Evolutionary conservation across 176 grass and related monocot genomes (phyloP).

Genomic region (Elymus sibiricus): DNA sequence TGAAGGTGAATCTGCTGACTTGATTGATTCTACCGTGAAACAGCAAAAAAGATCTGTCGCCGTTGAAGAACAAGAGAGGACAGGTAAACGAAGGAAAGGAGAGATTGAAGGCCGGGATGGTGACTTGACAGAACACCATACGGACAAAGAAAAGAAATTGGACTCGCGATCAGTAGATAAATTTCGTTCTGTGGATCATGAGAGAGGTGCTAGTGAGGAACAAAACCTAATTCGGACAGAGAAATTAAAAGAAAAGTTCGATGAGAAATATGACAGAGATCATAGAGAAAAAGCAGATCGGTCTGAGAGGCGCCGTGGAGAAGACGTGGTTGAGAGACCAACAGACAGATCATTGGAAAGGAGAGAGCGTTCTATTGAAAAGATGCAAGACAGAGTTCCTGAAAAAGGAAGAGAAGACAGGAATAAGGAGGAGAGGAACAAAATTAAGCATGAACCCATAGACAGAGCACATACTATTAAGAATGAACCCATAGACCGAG

Average conservation of each 20-base stretch:
- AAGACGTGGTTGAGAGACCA: slow-evolving; percentile 71
- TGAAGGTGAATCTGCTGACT: slow-evolving; percentile 50
- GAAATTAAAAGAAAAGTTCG: slow-evolving; percentile 61
- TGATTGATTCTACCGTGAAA: slow-evolving; percentile 49
- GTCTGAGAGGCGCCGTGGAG: slow-evolving; percentile 49
- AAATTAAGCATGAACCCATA: slow-evolving; percentile 42
- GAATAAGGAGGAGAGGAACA: slow-evolving; percentile 86
- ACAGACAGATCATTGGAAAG: slow-evolving; percentile 67
- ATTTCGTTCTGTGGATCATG: slow-evolving; percentile 54
- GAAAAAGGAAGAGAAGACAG: slow-evolving; percentile 88
- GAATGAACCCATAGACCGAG: slow-evolving; percentile 39
- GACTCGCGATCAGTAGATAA: slow-evolving; percentile 46
- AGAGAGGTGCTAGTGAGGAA: slow-evolving; percentile 55
- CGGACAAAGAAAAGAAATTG: slow-evolving; percentile 52
- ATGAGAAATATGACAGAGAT: slow-evolving; percentile 81
- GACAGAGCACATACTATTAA: slow-evolving; percentile 55
- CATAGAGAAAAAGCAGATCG: slow-evolving; percentile 63
- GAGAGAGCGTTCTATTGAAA: slow-evolving; percentile 79
- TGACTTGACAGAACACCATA: slow-evolving; percentile 45
- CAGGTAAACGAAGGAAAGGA: slow-evolving; percentile 78
- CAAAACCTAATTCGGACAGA: slow-evolving; percentile 44
- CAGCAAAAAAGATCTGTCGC: slow-evolving; percentile 64
- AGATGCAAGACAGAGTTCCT: slow-evolving; percentile 62
- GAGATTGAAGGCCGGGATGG: slow-evolving; percentile 50
- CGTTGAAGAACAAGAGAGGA: slow-evolving; percentile 77